A percentile compares a stretch with the other conserved stretches of the same genome.
Evolutionary conservation across 2,329 filamentous ascomycete species (phyloP).

Genomic region (Penicillium expansum): DNA sequence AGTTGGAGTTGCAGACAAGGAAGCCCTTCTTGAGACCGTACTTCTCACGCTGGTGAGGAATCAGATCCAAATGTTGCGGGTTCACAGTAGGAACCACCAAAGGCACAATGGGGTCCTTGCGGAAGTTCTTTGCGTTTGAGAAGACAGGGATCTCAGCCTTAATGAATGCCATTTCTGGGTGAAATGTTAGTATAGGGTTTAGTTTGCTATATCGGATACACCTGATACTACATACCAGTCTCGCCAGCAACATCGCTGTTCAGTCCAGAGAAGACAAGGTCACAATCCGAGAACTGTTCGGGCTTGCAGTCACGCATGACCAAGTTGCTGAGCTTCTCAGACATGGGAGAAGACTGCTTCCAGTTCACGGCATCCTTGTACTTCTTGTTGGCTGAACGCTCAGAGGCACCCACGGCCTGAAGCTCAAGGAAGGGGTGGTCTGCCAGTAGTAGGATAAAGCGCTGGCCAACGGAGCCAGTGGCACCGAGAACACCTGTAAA

Average conservation of each 20-base stretch:
- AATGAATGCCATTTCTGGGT: slow-evolving; percentile 81
- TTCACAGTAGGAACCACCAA: slow-evolving; percentile 96
- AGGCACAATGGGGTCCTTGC: slow-evolving; percentile 82
- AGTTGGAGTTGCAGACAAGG: slow-evolving; percentile 97
- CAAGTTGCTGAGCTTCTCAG: slow-evolving; percentile 69
- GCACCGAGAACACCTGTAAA: slow-evolving; percentile 72
- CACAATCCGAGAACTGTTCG: slow-evolving; percentile 81
- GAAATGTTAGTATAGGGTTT: not conserved
- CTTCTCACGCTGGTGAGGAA: slow-evolving; percentile 79
- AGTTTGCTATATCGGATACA: not conserved
- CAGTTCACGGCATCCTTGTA: slow-evolving; percentile 92
- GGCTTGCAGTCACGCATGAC: slow-evolving; percentile 83
- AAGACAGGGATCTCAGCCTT: slow-evolving; percentile 87
- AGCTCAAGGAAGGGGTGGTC: slow-evolving; percentile 84
- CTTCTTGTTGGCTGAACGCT: slow-evolving; percentile 84
- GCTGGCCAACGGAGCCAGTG: slow-evolving; percentile 91
- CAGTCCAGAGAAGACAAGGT: slow-evolving; percentile 87
- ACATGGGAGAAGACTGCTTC: slow-evolving; percentile 89
- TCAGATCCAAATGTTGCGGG: slow-evolving; percentile 78
- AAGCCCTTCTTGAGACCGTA: slow-evolving; percentile 78
- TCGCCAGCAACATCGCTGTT: slow-evolving; percentile 91
- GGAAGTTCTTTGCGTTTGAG: slow-evolving; percentile 97
- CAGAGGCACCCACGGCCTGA: slow-evolving; percentile 84
- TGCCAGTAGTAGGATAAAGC: slow-evolving; percentile 89
- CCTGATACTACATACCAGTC: slow-evolving; percentile 60